Evolutionary conservation across 2,329 filamentous ascomycete genomes (phyloP).

Genomic region (Clathrospora elynae): DNA sequence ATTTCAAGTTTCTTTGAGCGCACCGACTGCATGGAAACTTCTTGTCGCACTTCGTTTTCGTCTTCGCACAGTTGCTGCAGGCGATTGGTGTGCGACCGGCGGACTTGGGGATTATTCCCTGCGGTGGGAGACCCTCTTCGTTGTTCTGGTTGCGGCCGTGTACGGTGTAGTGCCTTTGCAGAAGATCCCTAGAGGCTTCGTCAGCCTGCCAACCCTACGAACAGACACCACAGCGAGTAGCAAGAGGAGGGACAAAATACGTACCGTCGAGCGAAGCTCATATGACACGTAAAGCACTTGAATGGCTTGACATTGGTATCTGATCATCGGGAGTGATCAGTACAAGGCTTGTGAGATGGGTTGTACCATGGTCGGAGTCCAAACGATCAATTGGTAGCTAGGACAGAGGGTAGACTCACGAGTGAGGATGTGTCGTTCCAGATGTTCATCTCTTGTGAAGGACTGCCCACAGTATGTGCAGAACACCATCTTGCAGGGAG

Average conservation of each 20-base stretch:
- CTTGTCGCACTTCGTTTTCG: conserved; percentile 61
- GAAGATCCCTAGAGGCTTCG: conserved; percentile 51
- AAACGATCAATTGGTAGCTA: not conserved
- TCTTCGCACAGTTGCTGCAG: conserved; percentile 60
- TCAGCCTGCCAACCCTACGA: conserved; percentile 17
- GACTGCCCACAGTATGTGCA: conserved; percentile 61
- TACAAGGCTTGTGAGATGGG: conserved; percentile 1
- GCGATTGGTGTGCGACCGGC: conserved; percentile 59
- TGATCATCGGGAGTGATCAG: conserved; percentile 25
- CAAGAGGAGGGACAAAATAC: conserved; percentile 25
- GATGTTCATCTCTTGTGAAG: conserved; percentile 59
- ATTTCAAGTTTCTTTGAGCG: conserved; percentile 56
- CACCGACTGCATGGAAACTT: conserved; percentile 61
- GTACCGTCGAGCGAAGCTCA: conserved; percentile 60
- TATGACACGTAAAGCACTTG: conserved; percentile 61
- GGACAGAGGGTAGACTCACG: conserved; percentile 46
- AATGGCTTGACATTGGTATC: conserved; percentile 62
- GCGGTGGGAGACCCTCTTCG: conserved; percentile 54
- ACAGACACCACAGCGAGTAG: not conserved
- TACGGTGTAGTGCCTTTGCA: conserved; percentile 59
- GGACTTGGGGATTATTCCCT: conserved; percentile 58
- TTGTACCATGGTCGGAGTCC: not conserved
- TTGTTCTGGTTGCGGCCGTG: conserved; percentile 58
- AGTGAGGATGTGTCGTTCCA: conserved; percentile 59
- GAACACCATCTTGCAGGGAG: conserved; percentile 54